Conservation (phyloP, 768 basidiomycete genomes). For the Calocybe gangraenosa region DNA sequence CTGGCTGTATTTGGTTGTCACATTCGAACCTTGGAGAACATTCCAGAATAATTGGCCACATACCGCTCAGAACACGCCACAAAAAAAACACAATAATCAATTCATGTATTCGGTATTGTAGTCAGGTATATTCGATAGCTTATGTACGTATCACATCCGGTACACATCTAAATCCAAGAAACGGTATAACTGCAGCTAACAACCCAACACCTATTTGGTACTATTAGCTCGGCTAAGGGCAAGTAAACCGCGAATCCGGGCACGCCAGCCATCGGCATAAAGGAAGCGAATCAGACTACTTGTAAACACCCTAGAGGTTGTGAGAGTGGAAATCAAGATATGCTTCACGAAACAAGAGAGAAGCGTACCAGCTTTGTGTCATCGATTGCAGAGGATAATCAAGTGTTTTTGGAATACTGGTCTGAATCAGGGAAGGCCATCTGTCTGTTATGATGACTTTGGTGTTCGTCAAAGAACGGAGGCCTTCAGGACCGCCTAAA, state of each 20-base stretch:
- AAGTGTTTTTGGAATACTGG: slow-evolving; percentile 77
- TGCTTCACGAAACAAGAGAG: no score
- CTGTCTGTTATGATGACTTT: slow-evolving; percentile 88
- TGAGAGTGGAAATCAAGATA: background rate
- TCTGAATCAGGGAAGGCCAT: slow-evolving; percentile 80
- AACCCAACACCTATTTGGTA: slow-evolving; percentile 20
- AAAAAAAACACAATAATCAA: no score
- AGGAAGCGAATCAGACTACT: slow-evolving; percentile 46
- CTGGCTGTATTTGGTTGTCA: slow-evolving; percentile 19
- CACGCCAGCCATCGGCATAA: slow-evolving; percentile 50
- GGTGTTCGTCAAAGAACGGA: slow-evolving; percentile 81
- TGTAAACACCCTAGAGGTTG: slow-evolving; percentile 49
- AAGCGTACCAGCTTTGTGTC: slow-evolving; percentile 64
- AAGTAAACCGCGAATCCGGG: slow-evolving; percentile 39
- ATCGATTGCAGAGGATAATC: slow-evolving; percentile 84
- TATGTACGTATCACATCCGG: no score
- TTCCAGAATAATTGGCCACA: slow-evolving; percentile 1
- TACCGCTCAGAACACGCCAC: no score
- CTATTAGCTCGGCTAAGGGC: slow-evolving; percentile 30
- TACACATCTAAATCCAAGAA: background rate
- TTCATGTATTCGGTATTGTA: no score
- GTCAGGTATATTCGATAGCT: no score
- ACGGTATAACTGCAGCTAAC: background rate
- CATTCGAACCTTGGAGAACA: slow-evolving; percentile 42
- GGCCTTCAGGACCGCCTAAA: slow-evolving; percentile 89